Conservation (phyloP, 2,329 filamentous ascomycete species). For the Aspergillus pseudoviridinutans region DNA sequence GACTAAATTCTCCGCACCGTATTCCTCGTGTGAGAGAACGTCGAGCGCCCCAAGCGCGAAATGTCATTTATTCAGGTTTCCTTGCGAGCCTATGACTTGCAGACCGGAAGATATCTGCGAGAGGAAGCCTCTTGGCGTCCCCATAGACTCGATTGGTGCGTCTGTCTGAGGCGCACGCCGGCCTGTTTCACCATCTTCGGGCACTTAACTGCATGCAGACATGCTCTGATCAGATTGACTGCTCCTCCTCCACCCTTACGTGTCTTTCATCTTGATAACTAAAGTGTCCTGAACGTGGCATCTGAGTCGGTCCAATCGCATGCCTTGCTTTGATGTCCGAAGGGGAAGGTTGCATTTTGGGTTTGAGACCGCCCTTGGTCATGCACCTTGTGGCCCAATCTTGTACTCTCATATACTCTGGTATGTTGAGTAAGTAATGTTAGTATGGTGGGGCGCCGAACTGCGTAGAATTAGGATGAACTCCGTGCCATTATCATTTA, state of each 20-base stretch:
- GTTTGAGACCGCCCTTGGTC: neutral
- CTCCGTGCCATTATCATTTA: too few relatives aligned
- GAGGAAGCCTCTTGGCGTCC: neutral
- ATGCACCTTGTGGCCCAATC: neutral
- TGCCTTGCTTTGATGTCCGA: neutral
- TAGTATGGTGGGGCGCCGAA: too few relatives aligned
- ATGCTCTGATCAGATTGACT: slow-evolving; percentile 8
- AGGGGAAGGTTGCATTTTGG: neutral
- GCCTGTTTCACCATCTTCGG: slow-evolving; percentile 27
- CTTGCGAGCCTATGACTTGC: neutral
- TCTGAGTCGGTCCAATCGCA: neutral
- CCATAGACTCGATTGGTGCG: neutral
- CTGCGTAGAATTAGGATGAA: too few relatives aligned
- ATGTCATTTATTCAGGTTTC: neutral
- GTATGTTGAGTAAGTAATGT: too few relatives aligned
- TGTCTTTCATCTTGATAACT: slow-evolving; percentile 15
- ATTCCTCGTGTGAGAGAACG: too few relatives aligned
- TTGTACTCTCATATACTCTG: neutral
- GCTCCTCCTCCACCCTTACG: slow-evolving; percentile 18
- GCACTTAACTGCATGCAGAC: slow-evolving; percentile 23
- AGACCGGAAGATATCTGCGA: neutral
- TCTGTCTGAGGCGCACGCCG: slow-evolving; percentile 4
- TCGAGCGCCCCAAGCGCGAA: neutral
- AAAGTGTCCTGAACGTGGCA: neutral
- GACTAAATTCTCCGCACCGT: too few relatives aligned